Base-by-base conservation (phyloP, 2,329 filamentous ascomycete genomes). In the Cladosporium sp. region DNA sequence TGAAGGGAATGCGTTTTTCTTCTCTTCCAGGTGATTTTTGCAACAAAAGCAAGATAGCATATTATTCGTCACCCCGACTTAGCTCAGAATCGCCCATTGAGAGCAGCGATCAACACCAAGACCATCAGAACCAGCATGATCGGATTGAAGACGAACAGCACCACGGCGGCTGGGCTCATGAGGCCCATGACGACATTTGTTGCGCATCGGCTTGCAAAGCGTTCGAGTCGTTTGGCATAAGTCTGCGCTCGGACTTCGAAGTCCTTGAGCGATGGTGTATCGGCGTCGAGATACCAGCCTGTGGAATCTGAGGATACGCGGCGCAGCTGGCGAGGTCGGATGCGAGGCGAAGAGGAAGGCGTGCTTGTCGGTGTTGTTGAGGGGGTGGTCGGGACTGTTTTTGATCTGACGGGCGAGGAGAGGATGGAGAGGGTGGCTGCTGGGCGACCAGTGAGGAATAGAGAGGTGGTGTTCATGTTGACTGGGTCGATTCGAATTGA, bases 1-100 rank as follows among this genome's bases (percentile, higher is more conserved):
- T 14, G 89, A 92, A 65, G 95, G 95, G 14, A 99, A 99, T 79
- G 88, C 92, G 0, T 97, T 97, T 78, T 99, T 99, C 68, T 77
- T 77, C 66, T 72, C 72, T 41, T 55, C 36, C 26, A 62, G 52
- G 15, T 57, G 52, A 66, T 57, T 24, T 2, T 11, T 14, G 51
- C 28, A n/a, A 3, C 26, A 49, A 30, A 28, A 4, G 41, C 41
- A 47, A 18, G 57, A 47, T 44, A 11, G 8, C n/a, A 28, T 15
- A 18, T 24, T 10, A 26, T 32, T 2, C 18, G 4, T 49, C 26
- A 18, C 21, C 24, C 15, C 11, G 14, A n/a, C 10, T 2, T 2
- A 34, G n/a, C 8, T 51, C 38, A 51, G 18, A 38, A 26, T 32
- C 41, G 24, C 34, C 41, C 47, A 10, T 47, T 59, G 60, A 69